phyloP scores from a whole-genome alignment of 345 rosid species.

The Clausena lansium region DNA sequence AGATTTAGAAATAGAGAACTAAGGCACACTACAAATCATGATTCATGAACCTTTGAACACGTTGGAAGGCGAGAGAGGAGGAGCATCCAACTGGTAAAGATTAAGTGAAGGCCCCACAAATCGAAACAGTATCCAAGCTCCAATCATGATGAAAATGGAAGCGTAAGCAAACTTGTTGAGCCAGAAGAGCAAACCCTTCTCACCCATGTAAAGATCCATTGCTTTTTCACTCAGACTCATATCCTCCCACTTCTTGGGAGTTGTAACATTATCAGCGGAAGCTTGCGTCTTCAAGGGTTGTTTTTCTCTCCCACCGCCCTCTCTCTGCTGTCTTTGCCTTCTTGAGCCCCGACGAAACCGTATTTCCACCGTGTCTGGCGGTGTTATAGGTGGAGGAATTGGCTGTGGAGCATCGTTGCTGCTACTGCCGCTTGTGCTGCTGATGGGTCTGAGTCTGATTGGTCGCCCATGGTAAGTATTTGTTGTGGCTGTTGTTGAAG shows the following conservation, averaged over 20 bases:
- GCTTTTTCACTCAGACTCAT: constrained; percentile 68
- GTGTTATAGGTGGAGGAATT: constrained; percentile 23
- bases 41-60: constrained; percentile 55
- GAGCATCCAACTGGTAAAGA: constrained; percentile 79
- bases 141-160: constrained; percentile 77
- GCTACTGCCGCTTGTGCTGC: constrained; percentile 23
- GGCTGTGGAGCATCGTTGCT: constrained; percentile 28
- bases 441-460: constrained; percentile 29
- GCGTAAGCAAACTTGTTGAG: constrained; percentile 87
- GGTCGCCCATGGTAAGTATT: constrained; percentile 20
- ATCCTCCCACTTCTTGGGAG: constrained; percentile 77
- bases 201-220: constrained; percentile 67
- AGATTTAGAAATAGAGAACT: background rate
- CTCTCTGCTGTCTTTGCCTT: constrained; percentile 22
- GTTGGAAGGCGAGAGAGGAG: constrained; percentile 73
- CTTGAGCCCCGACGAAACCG: constrained; percentile 62
- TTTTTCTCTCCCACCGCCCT: constrained; percentile 18
- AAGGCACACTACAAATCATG: background rate
- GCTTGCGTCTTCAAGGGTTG: constrained; percentile 20
- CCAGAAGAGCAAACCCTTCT: constrained; percentile 78
- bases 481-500: constrained; percentile 17
- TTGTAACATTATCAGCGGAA: constrained; percentile 5
- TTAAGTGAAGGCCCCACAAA: constrained; percentile 86
- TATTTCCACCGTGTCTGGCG: constrained; percentile 55
- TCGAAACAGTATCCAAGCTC: constrained; percentile 90